These are phyloP conservation scores for Nemania sp. DNA, from an alignment of 2,329 filamentous ascomycete species.

Conservation along the genomic window DNA sequence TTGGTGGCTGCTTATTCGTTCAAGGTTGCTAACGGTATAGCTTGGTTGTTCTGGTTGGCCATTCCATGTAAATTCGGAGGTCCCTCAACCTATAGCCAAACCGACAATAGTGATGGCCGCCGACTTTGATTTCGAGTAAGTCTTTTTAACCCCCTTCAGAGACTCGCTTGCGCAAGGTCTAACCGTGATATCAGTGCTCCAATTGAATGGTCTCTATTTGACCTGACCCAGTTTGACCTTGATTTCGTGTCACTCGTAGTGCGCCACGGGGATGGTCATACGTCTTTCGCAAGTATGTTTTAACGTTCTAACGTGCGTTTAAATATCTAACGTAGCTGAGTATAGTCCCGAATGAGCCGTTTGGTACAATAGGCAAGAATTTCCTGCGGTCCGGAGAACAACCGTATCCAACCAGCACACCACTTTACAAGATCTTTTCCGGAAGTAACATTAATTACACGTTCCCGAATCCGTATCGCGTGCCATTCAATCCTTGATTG, in stretches of 20 bases:
- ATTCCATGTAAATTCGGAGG: not conserved
- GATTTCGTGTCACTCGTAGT: not conserved
- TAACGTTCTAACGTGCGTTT: too few relatives aligned
- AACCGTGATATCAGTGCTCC: not conserved
- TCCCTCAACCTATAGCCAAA: not conserved
- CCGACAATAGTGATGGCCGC: slow-evolving; percentile 4
- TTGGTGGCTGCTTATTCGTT: not conserved
- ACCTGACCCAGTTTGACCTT: not conserved
- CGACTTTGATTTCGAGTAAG: slow-evolving; percentile 5
- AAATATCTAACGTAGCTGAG: not conserved
- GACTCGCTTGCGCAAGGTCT: not conserved
- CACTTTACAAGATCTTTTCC: too few relatives aligned
- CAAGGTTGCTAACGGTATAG: too few relatives aligned
- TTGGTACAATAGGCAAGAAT: too few relatives aligned
- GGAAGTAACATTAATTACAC: too few relatives aligned
- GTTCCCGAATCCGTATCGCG: too few relatives aligned
- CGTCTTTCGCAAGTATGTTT: slow-evolving; percentile 2
- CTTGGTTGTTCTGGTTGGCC: too few relatives aligned
- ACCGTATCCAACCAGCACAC: too few relatives aligned
- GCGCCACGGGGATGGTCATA: slow-evolving; percentile 6
- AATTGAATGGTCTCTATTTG: slow-evolving; percentile 10
- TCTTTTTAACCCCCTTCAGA: not conserved
- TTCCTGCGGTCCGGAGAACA: too few relatives aligned
- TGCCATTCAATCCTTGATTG: too few relatives aligned
- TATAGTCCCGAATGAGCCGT: too few relatives aligned